phyloP scores from a whole-genome alignment of 2,329 filamentous ascomycete species.

The Arthrobotrys sphaeroides region DNA sequence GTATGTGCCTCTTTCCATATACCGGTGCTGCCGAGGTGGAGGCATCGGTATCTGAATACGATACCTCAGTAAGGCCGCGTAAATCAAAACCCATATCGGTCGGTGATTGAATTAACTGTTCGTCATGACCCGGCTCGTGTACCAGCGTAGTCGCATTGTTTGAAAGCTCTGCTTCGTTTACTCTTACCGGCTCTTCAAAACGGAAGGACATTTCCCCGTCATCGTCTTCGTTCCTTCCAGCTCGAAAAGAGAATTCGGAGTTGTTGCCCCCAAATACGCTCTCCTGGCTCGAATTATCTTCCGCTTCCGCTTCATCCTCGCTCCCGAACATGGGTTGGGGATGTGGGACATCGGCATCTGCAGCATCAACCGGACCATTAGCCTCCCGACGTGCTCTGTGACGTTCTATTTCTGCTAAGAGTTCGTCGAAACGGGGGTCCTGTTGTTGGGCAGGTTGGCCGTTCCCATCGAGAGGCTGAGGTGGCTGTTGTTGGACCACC shows the following conservation, averaged over 20 bases:
- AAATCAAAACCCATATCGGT: constrained; percentile 45
- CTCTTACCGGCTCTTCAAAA: constrained; percentile 41
- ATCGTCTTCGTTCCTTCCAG: constrained; percentile 36
- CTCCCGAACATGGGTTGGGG: constrained; percentile 45
- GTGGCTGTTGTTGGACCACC: constrained; percentile 96
- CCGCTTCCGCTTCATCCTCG: constrained; percentile 52
- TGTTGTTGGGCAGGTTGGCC: constrained; percentile 50
- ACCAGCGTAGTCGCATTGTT: not conserved
- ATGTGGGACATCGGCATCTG: not conserved
- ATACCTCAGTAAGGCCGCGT: constrained; percentile 27
- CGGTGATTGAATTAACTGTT: not conserved
- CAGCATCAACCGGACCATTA: constrained; percentile 24
- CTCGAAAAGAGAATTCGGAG: constrained; percentile 41
- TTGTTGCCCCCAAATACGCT: constrained; percentile 51
- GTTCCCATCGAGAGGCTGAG: constrained; percentile 66
- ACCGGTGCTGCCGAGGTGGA: constrained; percentile 24
- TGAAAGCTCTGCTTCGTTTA: constrained; percentile 15
- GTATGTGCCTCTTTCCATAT: constrained; percentile 31
- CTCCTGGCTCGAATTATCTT: constrained; percentile 48
- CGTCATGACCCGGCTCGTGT: not conserved
- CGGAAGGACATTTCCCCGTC: constrained; percentile 47
- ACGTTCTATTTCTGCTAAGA: constrained; percentile 45
- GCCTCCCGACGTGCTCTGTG: constrained; percentile 39
- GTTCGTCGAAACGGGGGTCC: constrained; percentile 45
- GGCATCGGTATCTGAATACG: constrained; percentile 44